phyloP scores from a whole-genome alignment of 2,329 filamentous ascomycete genomes.

The Aulographum hederae region DNA sequence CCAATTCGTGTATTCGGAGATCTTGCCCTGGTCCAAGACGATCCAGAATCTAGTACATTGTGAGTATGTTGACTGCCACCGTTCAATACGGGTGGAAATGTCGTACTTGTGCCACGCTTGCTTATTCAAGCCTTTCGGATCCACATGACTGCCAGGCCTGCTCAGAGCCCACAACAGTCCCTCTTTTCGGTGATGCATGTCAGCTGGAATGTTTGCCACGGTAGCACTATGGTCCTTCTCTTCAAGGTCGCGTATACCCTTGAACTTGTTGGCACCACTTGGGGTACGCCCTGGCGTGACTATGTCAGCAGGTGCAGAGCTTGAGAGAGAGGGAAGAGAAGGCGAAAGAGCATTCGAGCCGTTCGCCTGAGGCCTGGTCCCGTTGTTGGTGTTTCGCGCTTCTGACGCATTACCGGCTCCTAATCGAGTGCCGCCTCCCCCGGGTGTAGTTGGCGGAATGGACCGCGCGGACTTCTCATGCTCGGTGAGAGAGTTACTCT shows the following conservation, averaged over 20 bases:
- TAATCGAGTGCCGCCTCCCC: constrained; percentile 8
- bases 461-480: constrained; percentile 10
- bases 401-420: background rate
- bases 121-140: constrained; percentile 88
- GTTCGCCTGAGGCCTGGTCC: background rate
- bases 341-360: background rate
- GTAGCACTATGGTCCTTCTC: constrained; percentile 50
- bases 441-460: constrained; percentile 2
- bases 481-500: constrained; percentile 42
- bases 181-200: constrained; percentile 64
- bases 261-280: constrained; percentile 44
- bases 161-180: constrained; percentile 90
- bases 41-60: constrained; percentile 71
- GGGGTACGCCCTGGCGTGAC: constrained; percentile 7
- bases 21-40: constrained; percentile 85
- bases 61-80: constrained; percentile 2
- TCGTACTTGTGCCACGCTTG: constrained; percentile 96
- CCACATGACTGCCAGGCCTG: constrained; percentile 80
- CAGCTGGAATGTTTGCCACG: constrained; percentile 34
- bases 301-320: no score
- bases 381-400: background rate
- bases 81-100: background rate
- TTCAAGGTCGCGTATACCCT: constrained; percentile 80
- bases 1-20: constrained; percentile 98
- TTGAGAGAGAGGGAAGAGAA: no score